phyloP scores from a whole-genome alignment of 2,329 filamentous ascomycete species.

The Xylariaceae sp. region DNA sequence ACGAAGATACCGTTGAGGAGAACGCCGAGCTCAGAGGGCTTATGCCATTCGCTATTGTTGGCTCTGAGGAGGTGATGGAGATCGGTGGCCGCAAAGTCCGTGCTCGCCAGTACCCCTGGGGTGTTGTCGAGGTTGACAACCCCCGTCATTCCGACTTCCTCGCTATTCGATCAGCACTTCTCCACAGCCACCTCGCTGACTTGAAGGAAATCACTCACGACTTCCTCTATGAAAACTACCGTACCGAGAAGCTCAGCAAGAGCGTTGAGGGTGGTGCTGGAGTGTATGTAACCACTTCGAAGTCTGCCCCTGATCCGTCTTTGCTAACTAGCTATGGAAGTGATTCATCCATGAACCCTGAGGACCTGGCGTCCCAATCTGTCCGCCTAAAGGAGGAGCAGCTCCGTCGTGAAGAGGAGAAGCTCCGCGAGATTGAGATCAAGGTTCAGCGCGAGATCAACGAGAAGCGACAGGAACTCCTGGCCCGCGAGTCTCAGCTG shows the following conservation, averaged over 20 bases:
- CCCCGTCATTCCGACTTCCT: slow-evolving; percentile 98
- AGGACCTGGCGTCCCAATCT: slow-evolving; percentile 93
- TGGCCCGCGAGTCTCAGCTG: slow-evolving; percentile 96
- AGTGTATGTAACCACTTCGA: slow-evolving; percentile 62
- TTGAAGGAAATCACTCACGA: slow-evolving; percentile 99
- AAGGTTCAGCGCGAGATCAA: slow-evolving; percentile 99
- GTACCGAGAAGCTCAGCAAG: slow-evolving; percentile 99
- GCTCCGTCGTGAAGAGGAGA: slow-evolving; percentile 98
- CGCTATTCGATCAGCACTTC: slow-evolving; percentile 89
- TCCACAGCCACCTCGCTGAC: slow-evolving; percentile 97
- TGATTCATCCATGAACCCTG: slow-evolving; percentile 93
- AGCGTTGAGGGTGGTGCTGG: slow-evolving; percentile 86
- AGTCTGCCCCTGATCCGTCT: not conserved
- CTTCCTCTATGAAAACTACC: slow-evolving; percentile 99
- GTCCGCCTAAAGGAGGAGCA: slow-evolving; percentile 99
- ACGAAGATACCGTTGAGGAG: slow-evolving; percentile 98
- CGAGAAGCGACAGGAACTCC: slow-evolving; percentile 97
- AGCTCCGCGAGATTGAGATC: slow-evolving; percentile 97
- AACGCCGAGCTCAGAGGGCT: slow-evolving; percentile 94
- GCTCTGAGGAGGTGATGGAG: slow-evolving; percentile 91
- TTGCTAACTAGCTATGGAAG: slow-evolving; percentile 38
- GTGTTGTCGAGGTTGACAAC: slow-evolving; percentile 98
- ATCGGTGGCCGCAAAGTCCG: slow-evolving; percentile 88
- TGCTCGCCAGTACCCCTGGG: slow-evolving; percentile 97
- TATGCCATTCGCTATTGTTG: slow-evolving; percentile 99